Conservation (phyloP, 2,329 filamentous ascomycete genomes). For the Colletotrichum godetiae region DNA sequence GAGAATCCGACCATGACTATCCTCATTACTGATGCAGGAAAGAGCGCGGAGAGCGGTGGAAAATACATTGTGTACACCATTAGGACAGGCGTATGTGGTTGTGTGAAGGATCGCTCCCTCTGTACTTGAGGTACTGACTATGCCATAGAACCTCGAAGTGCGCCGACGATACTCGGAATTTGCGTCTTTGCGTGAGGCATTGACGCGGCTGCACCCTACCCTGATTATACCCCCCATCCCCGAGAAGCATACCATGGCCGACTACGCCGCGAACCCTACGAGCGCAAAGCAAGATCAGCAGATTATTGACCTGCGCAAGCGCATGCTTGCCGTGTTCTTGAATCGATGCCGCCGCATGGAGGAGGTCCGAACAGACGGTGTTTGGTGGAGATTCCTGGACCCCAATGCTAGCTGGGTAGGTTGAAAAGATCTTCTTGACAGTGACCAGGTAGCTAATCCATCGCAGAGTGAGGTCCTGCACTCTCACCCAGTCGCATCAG, state of each 20-base stretch:
- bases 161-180: conserved; percentile 97
- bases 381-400: conserved; percentile 98
- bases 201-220: conserved; percentile 93
- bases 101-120: neutral
- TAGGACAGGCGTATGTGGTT: conserved; percentile 80
- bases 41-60: conserved; percentile 91
- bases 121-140: neutral
- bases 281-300: conserved; percentile 97
- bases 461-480: conserved; percentile 90
- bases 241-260: conserved; percentile 98
- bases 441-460: conserved; percentile 40
- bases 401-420: conserved; percentile 98
- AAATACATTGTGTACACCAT: conserved; percentile 98
- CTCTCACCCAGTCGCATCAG: conserved; percentile 88
- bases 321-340: conserved; percentile 95
- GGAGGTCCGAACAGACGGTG: conserved; percentile 89
- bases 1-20: conserved; percentile 93
- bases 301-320: conserved; percentile 95
- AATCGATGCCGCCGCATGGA: conserved; percentile 96
- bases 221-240: conserved; percentile 96
- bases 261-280: conserved; percentile 97
- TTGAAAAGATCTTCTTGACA: neutral
- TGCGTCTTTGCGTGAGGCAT: conserved; percentile 86
- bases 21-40: conserved; percentile 92
- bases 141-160: conserved; percentile 86